Evolutionary conservation across 139 green algal species (phyloP), one percentile per base, ranked within the genome.

Genomic region (Micractinium conductrix): DNA sequence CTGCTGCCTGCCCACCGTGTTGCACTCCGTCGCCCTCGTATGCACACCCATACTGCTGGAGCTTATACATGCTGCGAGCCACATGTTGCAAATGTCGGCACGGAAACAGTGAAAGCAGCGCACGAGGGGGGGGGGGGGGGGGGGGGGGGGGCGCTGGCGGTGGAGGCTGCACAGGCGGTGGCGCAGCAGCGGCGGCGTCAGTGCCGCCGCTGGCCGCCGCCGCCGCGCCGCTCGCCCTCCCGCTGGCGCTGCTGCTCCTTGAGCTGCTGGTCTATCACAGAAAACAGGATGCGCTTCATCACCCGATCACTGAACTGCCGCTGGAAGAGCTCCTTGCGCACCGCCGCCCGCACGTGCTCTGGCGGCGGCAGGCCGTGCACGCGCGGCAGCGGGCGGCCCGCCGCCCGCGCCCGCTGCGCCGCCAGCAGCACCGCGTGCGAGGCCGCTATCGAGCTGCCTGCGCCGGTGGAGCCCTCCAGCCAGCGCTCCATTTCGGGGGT

Each of bases 311-410:
- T 65, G 26, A 24, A 48, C 50, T 73, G 55, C 55, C 33, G n/a
- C 9, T 38, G 37, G 37, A 82, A 43, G 19, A 82, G 38, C 58
- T 72, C 24, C 1, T 55, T 42, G 4, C 76, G 53, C 38, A 82
- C 62, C 8, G 76, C 76, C 0, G 76, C 76, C 7, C 55, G 58
- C 55, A 72, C 58, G 16, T 82, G 53, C 33, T 37, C 58, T 4
- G 76, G 76, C 55, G 76, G 76, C 38, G 38, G 58, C 76, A 58
- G 76, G 2, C 76, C 76, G 28, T 73, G 58, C 48, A 60, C 22
- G 4, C 76, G 58, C 38, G 26, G 76, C 76, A 82, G 76, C 58
- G 76, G 76, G 8, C 24, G 58, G 35, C 58, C 45, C 58, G 33
- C 9, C 76, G 0, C 37, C 16, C 1, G 38, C 38, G 30, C 55